Base-by-base conservation (phyloP, 192 early-diverging fungal species). In the Chytriomyces confervae region DNA sequence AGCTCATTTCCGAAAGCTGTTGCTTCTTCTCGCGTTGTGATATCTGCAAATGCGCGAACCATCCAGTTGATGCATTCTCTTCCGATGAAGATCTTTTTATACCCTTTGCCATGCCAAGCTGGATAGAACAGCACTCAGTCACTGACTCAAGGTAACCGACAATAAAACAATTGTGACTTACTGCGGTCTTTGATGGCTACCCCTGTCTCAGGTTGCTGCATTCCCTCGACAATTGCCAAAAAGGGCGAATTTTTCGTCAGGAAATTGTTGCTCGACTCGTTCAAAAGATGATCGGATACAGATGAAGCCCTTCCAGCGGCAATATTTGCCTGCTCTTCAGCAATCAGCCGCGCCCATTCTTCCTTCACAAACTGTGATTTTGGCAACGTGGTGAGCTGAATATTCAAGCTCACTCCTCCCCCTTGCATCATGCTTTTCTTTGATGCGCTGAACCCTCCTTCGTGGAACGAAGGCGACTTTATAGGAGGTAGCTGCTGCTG, bases 31-130 rank as follows among this genome's bases (percentile, higher is more conserved):
- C 95, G 84, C 6, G 91, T 91, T 11, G 89, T 84, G 57, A 96
- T 87, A 62, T 94, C 93, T 36, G 84, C 82, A 83, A 97, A 93
- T 50, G 89, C 90, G 46, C 82, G 78, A 60, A 96, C 83, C 43
- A 96, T 77, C 96, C 96, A 98, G 74, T 97, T 93, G 3, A 97
- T 93, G 61, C 91, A 86, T 70, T 97, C 95, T 53, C 85, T 89
- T 24, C 97, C 96, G 47, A 92, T 80, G 78, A 97, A 95, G 0
- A 91, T 87, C 24, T 85, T 81, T 49, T 86, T 83, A 79, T 94
- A 96, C 46, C 93, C 75, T 20, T 83, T 78, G 71, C 91, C 90
- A 83, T 97, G 96, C 96, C 97, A 98, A 43, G 24, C 69, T 71
- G 53, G 53, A 20, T 57, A n/a, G 13, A 20, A 23, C 57, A 57